These are phyloP conservation scores for Salvia rosmarinus DNA, from an alignment of 257 asterid species.

Conservation along the genomic window DNA sequence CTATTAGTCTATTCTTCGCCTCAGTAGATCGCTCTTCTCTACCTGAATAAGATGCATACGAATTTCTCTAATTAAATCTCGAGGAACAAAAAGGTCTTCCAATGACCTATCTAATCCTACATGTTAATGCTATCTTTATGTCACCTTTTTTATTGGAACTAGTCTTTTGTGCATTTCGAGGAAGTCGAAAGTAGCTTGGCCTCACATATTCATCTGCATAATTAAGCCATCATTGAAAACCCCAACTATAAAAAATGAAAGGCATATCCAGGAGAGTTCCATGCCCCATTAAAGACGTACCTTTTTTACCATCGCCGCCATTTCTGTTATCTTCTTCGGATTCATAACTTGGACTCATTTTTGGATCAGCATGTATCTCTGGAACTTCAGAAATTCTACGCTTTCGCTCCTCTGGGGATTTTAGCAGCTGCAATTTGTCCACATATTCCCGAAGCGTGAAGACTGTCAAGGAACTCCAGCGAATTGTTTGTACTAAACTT, in stretches of 20 bases:
- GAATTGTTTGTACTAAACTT: background rate
- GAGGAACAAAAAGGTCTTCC: background rate
- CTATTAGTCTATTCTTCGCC: conserved; percentile 39
- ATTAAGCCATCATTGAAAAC: conserved; percentile 19
- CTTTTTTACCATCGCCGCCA: conserved; percentile 45
- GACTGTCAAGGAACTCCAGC: conserved; percentile 64
- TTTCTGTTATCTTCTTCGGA: conserved; percentile 64
- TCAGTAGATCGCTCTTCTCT: conserved; percentile 49
- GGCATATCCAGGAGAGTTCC: conserved; percentile 11
- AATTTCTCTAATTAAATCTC: conserved; percentile 30
- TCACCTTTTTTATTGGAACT: conserved; percentile 47
- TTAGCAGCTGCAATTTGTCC: conserved; percentile 60
- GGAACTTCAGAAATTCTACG: conserved; percentile 69
- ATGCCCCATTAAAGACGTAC: conserved; percentile 33
- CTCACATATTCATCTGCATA: conserved; percentile 43
- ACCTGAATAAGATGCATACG: conserved; percentile 50
- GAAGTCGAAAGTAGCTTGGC: conserved; percentile 37
- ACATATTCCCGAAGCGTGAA: conserved; percentile 75
- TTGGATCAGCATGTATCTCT: conserved; percentile 77
- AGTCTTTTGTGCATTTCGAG: conserved; percentile 38
- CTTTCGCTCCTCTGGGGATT: conserved; percentile 75
- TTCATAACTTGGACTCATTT: conserved; percentile 70
- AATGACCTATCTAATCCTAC: conserved; percentile 20
- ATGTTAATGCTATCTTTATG: background rate
- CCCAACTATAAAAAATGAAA: conserved; percentile 21